A percentile compares a stretch with the other conserved stretches of the same genome.
These are phyloP conservation scores for Sesbania bispinosa DNA, from an alignment of 306 rosid genomes.

Conservation along the genomic window DNA sequence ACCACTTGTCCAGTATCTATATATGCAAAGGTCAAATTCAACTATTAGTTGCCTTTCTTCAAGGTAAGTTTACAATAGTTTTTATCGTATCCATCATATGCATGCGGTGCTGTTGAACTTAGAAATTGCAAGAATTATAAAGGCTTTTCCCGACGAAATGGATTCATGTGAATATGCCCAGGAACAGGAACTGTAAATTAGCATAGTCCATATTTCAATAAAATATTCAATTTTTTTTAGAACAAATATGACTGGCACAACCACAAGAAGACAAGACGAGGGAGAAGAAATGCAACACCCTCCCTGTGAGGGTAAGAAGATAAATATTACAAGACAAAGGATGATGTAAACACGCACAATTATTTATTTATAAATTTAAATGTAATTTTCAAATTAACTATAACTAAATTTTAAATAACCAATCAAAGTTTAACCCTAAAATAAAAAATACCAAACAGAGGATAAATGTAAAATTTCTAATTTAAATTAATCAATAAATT, in stretches of 20 bases:
- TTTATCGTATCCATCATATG: too few species aligned
- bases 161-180: background rate
- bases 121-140: background rate
- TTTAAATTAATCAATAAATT: too few species aligned
- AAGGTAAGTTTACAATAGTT: too few species aligned
- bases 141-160: background rate
- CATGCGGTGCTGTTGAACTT: background rate
- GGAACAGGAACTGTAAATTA: background rate
- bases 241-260: background rate
- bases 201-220: background rate
- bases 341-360: background rate
- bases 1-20: too few species aligned
- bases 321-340: background rate
- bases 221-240: background rate
- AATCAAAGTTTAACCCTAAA: too few species aligned
- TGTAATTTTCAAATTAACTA: too few species aligned
- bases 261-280: background rate
- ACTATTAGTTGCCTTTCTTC: too few species aligned
- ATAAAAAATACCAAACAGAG: too few species aligned
- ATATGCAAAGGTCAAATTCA: too few species aligned
- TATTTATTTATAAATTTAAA: background rate
- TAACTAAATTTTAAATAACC: too few species aligned
- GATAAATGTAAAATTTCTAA: too few species aligned
- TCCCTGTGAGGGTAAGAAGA: background rate
- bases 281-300: background rate